Conservation (phyloP, 495 filamentous ascomycete species). For the Penicilliopsis zonata region DNA sequence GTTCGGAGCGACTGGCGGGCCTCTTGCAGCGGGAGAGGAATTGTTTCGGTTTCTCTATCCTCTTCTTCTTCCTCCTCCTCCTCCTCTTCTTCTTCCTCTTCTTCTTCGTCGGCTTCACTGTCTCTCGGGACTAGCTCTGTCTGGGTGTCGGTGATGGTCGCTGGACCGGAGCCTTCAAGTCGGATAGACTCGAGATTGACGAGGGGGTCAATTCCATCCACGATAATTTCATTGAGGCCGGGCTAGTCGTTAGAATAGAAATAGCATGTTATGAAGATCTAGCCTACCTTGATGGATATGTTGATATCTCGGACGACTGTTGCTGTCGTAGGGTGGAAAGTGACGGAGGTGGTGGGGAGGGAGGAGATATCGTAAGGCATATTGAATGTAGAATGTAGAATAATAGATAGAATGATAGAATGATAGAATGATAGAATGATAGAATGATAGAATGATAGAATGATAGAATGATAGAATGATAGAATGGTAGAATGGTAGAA, state of each 20-base stretch:
- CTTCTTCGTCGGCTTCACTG: no score
- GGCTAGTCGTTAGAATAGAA: slow-evolving; percentile 22
- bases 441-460: no score
- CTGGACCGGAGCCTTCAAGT: slow-evolving; percentile 50
- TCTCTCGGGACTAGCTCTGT: slow-evolving; percentile 53
- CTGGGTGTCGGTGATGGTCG: slow-evolving; percentile 52
- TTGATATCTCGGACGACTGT: slow-evolving; percentile 53
- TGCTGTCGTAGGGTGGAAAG: slow-evolving; percentile 47
- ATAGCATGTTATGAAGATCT: background rate
- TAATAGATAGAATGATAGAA: no score
- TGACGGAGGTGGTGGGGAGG: slow-evolving; percentile 47
- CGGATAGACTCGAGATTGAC: slow-evolving; percentile 57
- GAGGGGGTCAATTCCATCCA: slow-evolving; percentile 52
- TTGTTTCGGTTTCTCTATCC: no score
- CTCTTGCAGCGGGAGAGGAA: slow-evolving; percentile 4
- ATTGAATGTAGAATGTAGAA: no score
- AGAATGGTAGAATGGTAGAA: no score
- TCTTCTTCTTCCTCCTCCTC: slow-evolving; percentile 15
- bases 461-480: no score
- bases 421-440: no score
- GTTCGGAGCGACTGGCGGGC: slow-evolving; percentile 4
- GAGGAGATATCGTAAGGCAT: no score
- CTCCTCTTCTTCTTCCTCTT: slow-evolving; percentile 34
- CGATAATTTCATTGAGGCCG: slow-evolving; percentile 50
- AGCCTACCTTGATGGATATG: slow-evolving; percentile 40